A percentile compares a stretch with the other conserved stretches of the same genome.
phyloP scores from a whole-genome alignment of 2,329 filamentous ascomycete genomes.

The Fusarium agapanthi region DNA sequence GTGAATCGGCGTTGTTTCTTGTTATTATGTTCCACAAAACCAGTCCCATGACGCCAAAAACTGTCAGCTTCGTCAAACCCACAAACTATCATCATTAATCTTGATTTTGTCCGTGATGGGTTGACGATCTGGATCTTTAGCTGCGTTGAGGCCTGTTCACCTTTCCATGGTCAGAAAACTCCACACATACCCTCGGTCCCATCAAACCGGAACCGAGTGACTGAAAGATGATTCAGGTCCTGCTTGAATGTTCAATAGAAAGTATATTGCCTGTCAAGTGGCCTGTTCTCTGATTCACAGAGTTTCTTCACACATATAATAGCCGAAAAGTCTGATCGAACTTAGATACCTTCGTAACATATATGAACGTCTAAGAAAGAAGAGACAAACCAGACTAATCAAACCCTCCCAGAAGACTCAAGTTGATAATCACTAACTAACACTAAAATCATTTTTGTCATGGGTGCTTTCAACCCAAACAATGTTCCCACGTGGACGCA shows the following conservation, averaged over 20 bases:
- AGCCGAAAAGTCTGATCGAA: rapidly evolving
- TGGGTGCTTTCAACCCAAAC: not conserved
- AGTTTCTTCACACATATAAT: not conserved
- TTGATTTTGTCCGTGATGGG: not conserved
- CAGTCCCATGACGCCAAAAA: not conserved
- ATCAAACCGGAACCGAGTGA: not conserved
- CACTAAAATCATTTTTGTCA: not conserved
- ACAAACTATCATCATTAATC: rapidly evolving
- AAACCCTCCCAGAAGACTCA: not conserved
- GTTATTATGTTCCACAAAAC: not conserved
- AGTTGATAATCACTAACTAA: not conserved
- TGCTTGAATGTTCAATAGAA: not conserved
- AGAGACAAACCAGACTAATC: rapidly evolving
- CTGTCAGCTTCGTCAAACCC: no score
- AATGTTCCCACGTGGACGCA: not conserved
- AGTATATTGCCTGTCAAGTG: not conserved
- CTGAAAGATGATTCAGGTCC: no score
- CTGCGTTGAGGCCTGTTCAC: rapidly evolving
- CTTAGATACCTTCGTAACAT: not conserved
- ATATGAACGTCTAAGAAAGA: no score
- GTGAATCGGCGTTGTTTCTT: rapidly evolving
- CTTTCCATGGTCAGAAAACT: no score
- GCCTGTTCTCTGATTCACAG: not conserved
- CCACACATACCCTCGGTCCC: rapidly evolving
- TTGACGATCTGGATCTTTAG: no score